Base-by-base conservation (phyloP, 2,329 filamentous ascomycete species). In the Botrytis sinoallii region DNA sequence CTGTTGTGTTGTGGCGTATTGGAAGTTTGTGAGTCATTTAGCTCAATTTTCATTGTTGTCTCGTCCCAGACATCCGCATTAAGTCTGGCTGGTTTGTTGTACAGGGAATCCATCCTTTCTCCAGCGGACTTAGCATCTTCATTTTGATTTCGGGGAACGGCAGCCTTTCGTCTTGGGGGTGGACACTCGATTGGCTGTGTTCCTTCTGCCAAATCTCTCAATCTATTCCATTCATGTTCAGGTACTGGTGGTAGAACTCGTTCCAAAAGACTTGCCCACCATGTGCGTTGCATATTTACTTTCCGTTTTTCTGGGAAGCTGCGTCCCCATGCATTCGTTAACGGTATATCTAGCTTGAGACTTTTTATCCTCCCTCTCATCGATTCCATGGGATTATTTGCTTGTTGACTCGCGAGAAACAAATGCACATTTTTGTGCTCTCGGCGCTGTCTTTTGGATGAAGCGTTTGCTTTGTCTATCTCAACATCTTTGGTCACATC, bases 231-330 rank as follows among this genome's bases (percentile, higher is more conserved):
- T 78, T 91, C 88, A 29, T 83, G 82, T 42, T 79, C 81, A 10
- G 84, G 84, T 25, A 91, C 74, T 0, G 89, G 89, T n/a, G 88
- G 87, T 77, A 88, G 81, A 10, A 89, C 75, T 74, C 85, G 87
- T 20, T 84, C 79, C 0, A 85, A 81, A 25, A 83, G 78, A 6
- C 73, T 73, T 55, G 81, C 84, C 86, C 87, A 91, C 82, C 85
- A 87, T 35, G 81, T 83, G 42, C 82, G 84, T 65, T 82, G 77
- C 74, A 86, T 86, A 16, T 83, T 83, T n/a, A 83, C 82, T 12
- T 81, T 77, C 0, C 85, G 77, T 61, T 80, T 84, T 8, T 81
- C 76, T 4, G 83, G 74, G 1, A 85, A 80, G 0, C 84, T 84
- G 2, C 83, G 83, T 3, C 86, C 87, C 85, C 87, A 91, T 9